A percentile compares a stretch with the other conserved stretches of the same genome.
Evolutionary conservation across 441 rosid genomes (phyloP).

Genomic region (Lepidium campestre): DNA sequence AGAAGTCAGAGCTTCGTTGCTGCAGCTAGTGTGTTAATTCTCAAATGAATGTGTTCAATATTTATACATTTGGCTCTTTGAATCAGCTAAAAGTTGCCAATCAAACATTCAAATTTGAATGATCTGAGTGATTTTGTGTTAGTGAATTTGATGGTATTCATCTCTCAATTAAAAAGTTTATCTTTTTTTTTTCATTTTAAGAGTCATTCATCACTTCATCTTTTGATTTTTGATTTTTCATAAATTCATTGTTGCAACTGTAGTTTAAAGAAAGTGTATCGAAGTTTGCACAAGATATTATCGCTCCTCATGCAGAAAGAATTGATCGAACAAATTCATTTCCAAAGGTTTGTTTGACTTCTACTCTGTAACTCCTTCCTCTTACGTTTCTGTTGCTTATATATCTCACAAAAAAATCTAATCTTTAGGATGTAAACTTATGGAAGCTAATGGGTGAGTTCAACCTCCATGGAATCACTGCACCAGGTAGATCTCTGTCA

Average conservation of each 20-base stretch:
- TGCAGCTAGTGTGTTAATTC: no score
- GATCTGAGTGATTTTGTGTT: background rate
- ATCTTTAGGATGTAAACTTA: slow-evolving; percentile 64
- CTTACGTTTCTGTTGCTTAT: background rate
- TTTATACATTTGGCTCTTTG: no score
- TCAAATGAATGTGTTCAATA: no score
- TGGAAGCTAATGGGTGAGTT: slow-evolving; percentile 97
- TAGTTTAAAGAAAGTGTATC: slow-evolving; percentile 90
- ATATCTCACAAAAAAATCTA: background rate
- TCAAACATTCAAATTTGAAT: background rate
- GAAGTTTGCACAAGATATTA: slow-evolving; percentile 71
- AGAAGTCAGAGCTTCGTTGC: no score
- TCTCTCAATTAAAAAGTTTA: no score
- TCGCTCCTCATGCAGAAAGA: slow-evolving; percentile 69
- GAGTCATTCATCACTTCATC: no score
- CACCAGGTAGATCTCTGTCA: slow-evolving; percentile 47
- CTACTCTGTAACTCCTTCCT: background rate
- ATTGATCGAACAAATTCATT: slow-evolving; percentile 73
- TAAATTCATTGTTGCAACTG: background rate
- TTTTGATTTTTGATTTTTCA: no score
- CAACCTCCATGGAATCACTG: slow-evolving; percentile 89
- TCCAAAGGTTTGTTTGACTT: slow-evolving; percentile 51
- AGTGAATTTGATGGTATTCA: background rate
- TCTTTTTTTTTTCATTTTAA: no score
- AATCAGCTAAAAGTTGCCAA: no score